Conservation (phyloP, 352 stramenopile genomes). For the Pythium brassicae region DNA sequence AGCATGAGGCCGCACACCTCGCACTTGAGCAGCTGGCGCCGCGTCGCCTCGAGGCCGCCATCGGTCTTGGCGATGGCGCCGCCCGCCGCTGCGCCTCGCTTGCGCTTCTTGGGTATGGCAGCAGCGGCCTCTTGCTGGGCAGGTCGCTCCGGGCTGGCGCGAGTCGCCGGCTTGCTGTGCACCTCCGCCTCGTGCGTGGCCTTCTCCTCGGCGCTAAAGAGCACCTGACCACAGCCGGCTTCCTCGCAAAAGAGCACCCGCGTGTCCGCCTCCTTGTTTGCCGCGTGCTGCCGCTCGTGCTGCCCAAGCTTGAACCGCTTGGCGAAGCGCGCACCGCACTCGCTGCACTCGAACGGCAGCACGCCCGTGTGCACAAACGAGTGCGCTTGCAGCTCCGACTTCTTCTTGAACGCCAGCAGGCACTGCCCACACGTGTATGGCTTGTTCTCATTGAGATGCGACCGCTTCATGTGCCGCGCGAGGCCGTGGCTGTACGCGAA, state of each 20-base stretch:
- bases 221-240: conserved; percentile 44
- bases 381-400: conserved; percentile 68
- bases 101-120: conserved; percentile 9
- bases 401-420: conserved; percentile 77
- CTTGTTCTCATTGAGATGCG: conserved; percentile 42
- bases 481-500: conserved; percentile 76
- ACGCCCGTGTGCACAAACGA: conserved; percentile 75
- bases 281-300: conserved; percentile 40
- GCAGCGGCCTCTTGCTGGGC: background rate
- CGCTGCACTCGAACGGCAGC: conserved; percentile 61
- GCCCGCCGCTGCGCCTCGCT: background rate
- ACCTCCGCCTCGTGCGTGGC: conserved; percentile 28
- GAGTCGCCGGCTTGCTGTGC: no score
- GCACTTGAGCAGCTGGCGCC: conserved; percentile 27
- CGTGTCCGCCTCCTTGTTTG: conserved; percentile 19
- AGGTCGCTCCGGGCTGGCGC: no score
- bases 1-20: conserved; percentile 50
- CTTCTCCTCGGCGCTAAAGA: conserved; percentile 46
- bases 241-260: conserved; percentile 48
- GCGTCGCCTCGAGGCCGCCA: conserved; percentile 1
- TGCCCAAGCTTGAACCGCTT: conserved; percentile 57
- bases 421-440: conserved; percentile 63
- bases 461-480: conserved; percentile 41
- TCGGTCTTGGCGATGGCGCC: background rate
- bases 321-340: conserved; percentile 52